Percentiles rank a stretch among this genome's conserved stretches.
Conservation (phyloP, 2,329 filamentous ascomycete genomes). For the Aspergillaceae sp. region DNA sequence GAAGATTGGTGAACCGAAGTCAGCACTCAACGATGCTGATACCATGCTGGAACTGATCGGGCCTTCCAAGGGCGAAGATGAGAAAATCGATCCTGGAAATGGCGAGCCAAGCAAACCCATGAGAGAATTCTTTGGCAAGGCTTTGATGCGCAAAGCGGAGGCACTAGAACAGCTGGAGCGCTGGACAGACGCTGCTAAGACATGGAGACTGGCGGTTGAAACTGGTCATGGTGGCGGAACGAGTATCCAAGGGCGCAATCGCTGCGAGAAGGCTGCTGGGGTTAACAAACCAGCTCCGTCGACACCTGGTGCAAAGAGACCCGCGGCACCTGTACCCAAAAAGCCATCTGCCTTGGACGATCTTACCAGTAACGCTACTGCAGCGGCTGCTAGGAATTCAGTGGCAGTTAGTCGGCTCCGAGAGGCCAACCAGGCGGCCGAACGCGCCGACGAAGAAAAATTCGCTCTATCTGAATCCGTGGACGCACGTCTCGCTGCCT, state of each 20-base stretch:
- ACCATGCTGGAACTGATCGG: slow-evolving; percentile 73
- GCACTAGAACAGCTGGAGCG: slow-evolving; percentile 92
- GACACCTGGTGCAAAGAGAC: slow-evolving; percentile 38
- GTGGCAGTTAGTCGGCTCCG: slow-evolving; percentile 77
- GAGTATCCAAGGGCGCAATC: slow-evolving; percentile 74
- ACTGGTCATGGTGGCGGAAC: slow-evolving; percentile 75
- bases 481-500: slow-evolving; percentile 66
- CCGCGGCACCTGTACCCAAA: slow-evolving; percentile 36
- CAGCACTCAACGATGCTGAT: slow-evolving; percentile 77
- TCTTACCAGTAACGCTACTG: slow-evolving; percentile 24
- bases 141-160: slow-evolving; percentile 87
- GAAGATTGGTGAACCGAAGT: slow-evolving; percentile 86
- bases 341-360: slow-evolving; percentile 26
- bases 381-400: slow-evolving; percentile 43
- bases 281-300: slow-evolving; percentile 47
- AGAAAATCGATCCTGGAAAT: slow-evolving; percentile 62
- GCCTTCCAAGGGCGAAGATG: slow-evolving; percentile 64
- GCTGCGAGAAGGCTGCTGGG: slow-evolving; percentile 80
- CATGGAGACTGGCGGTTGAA: slow-evolving; percentile 79
- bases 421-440: slow-evolving; percentile 75
- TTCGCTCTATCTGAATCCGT: slow-evolving; percentile 81
- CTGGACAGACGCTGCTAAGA: slow-evolving; percentile 71
- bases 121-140: slow-evolving; percentile 89
- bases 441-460: slow-evolving; percentile 82
- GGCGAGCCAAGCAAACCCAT: slow-evolving; percentile 69